These are phyloP conservation scores for Zymoseptoria ardabiliae DNA, from an alignment of 2,329 filamentous ascomycete genomes.

Conservation along the genomic window DNA sequence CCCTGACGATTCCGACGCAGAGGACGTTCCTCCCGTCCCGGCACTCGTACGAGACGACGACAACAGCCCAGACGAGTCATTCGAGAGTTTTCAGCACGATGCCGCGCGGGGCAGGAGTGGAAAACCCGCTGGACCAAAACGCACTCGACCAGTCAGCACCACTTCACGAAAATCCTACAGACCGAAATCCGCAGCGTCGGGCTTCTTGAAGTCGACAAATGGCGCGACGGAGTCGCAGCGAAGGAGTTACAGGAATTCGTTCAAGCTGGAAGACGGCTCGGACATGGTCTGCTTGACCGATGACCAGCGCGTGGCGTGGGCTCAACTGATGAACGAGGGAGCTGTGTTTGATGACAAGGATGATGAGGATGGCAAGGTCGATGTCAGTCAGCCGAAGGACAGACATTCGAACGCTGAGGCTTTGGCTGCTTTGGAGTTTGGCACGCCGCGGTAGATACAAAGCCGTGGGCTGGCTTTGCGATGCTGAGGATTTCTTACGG, in stretches of 20 bases:
- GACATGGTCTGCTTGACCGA: conserved; percentile 22
- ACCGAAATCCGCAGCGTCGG: conserved; percentile 18
- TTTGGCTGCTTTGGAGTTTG: conserved; percentile 24
- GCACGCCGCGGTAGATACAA: conserved; percentile 6
- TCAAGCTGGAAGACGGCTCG: conserved; percentile 14
- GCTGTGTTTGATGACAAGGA: conserved; percentile 4
- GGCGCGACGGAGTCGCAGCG: conserved; percentile 13
- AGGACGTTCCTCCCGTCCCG: conserved; percentile 16
- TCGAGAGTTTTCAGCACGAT: not conserved
- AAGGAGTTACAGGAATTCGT: conserved; percentile 15
- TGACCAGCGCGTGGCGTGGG: conserved; percentile 24
- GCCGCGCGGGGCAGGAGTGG: no score
- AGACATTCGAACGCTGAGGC: conserved; percentile 20
- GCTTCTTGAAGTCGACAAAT: conserved; percentile 21
- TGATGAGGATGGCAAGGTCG: conserved; percentile 1
- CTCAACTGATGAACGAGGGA: conserved; percentile 17
- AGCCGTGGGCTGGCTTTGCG: not conserved
- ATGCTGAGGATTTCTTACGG: not conserved
- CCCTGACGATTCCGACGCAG: conserved; percentile 17
- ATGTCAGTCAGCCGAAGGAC: not conserved
- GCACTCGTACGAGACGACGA: conserved; percentile 10
- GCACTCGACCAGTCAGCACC: conserved; percentile 17
- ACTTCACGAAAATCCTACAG: conserved; percentile 16
- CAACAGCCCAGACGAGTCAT: not conserved
- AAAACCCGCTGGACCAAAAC: conserved; percentile 1